A percentile compares a stretch with the other conserved stretches of the same genome.
Conservation (phyloP, 1,284 basidiomycete genomes). For the Malassezia nana region DNA sequence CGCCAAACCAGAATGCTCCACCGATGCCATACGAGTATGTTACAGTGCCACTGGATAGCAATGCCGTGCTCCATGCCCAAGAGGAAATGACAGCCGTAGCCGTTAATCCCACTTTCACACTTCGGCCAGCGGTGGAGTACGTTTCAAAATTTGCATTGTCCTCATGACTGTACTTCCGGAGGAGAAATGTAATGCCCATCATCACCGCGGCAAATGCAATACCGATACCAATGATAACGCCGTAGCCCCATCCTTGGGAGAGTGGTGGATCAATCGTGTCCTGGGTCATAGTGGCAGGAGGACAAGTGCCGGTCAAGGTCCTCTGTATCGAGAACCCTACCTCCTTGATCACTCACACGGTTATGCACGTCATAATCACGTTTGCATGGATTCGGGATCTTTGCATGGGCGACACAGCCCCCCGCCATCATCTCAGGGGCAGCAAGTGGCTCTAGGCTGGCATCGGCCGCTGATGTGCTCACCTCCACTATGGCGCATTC, state of each 20-base stretch:
- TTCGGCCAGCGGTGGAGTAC: slow-evolving; percentile 29
- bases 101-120: slow-evolving; percentile 34
- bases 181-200: slow-evolving; percentile 26
- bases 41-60: slow-evolving; percentile 28
- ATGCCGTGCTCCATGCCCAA: slow-evolving; percentile 32
- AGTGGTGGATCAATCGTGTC: slow-evolving; percentile 22
- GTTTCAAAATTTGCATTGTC: slow-evolving; percentile 29
- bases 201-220: slow-evolving; percentile 41
- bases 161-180: slow-evolving; percentile 29
- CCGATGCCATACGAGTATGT: slow-evolving; percentile 40
- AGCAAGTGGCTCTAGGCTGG: no score
- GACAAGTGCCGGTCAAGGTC: background rate
- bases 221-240: slow-evolving; percentile 42
- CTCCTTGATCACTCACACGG: no score
- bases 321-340: background rate
- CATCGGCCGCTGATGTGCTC: background rate
- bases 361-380: background rate
- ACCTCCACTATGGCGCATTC: background rate
- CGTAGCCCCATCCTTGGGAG: slow-evolving; percentile 41
- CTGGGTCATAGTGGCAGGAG: background rate
- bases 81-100: slow-evolving; percentile 26
- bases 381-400: no score
- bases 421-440: no score
- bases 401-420: no score
- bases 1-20: slow-evolving; percentile 35